Base-by-base conservation (phyloP, 768 basidiomycete genomes). In the Pleurotus pulmonarius region DNA sequence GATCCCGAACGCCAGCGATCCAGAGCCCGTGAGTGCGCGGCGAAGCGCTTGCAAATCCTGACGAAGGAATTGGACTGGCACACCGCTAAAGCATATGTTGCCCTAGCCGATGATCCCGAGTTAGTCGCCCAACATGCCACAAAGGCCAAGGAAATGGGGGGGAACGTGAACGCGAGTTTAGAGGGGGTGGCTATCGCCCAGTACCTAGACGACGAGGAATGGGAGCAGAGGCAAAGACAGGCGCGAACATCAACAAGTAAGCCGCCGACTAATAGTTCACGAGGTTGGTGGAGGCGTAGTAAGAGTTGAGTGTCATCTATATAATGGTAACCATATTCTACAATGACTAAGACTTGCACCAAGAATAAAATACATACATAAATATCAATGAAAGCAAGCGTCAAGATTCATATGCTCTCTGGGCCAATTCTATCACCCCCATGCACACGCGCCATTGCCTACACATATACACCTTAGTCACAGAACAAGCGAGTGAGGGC, bases 1-100 rank as follows among this genome's bases (percentile, higher is more conserved):
- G 70, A 74, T 40, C 63, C 67, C n/a, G 71, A 70, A 44, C 67
- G 72, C 26, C 75, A 80, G 59, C 75, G 69, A 16, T 71, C 72
- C 61, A 71, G 78, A 59, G 71, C 70, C 49, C 75, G 76, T 61
- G 83, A 83, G 61, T 74, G 79, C 15, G 85, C 87, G 5, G 78
- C 79, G 68, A 85, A 78, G 61, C 77, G 76, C 46, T 69, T 90
- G 57, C 86, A 87, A 69, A 74, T 72, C 29, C 69, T 87, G 60
- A 86, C 83, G 46, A 88, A 89, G 69, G 87, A 89, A 70, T 74
- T 74, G 58, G 88, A 91, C 66, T 80, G 79, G 77, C 73, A 76
- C 48, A 75, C 90, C 26, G 86, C 85, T 8, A 80, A 81, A 63
- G 82, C 85, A 22, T 90, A 92, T 68, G 81, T 90, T 56, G 82